These are phyloP conservation scores for Rhodotorula glutinis DNA, from an alignment of 1,284 basidiomycete species.

Conservation along the genomic window DNA sequence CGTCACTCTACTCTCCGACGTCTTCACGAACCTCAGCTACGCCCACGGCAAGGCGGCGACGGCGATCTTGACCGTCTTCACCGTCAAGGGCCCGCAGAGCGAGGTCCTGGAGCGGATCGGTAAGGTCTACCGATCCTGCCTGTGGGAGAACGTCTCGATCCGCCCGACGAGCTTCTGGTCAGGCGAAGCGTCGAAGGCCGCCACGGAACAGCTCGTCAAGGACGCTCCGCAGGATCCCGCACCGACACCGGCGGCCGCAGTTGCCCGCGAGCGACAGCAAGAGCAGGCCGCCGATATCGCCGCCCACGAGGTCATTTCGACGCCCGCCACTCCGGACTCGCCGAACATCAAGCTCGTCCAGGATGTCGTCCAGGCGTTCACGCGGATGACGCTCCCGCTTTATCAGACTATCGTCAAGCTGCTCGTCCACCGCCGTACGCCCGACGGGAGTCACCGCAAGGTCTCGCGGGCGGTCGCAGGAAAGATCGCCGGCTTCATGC, in stretches of 20 bases:
- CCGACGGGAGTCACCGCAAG: conserved; percentile 72
- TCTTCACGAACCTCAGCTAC: conserved; percentile 80
- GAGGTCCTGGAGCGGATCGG: conserved; percentile 74
- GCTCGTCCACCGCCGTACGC: conserved; percentile 69
- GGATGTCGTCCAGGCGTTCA: conserved; percentile 75
- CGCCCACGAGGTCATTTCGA: conserved; percentile 39
- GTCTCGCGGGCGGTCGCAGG: conserved; percentile 69
- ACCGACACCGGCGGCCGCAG: conserved; percentile 7
- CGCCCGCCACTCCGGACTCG: conserved; percentile 52
- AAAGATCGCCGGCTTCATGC: conserved; percentile 68
- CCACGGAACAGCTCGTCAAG: conserved; percentile 24
- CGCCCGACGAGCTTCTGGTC: conserved; percentile 31
- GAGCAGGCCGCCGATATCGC: conserved; percentile 25
- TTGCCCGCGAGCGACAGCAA: conserved; percentile 15
- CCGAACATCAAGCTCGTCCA: conserved; percentile 71
- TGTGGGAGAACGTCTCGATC: conserved; percentile 73
- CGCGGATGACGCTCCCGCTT: conserved; percentile 73
- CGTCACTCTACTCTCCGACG: conserved; percentile 78
- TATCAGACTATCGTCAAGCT: conserved; percentile 82
- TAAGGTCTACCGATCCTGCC: conserved; percentile 71
- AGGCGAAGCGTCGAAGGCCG: conserved; percentile 28
- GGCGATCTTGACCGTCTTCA: conserved; percentile 70
- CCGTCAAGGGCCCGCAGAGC: conserved; percentile 57
- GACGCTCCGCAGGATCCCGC: conserved; percentile 26
- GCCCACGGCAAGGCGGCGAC: conserved; percentile 75